phyloP scores from a whole-genome alignment of 2,329 filamentous ascomycete genomes.

The Sporothrix dimorphospora region DNA sequence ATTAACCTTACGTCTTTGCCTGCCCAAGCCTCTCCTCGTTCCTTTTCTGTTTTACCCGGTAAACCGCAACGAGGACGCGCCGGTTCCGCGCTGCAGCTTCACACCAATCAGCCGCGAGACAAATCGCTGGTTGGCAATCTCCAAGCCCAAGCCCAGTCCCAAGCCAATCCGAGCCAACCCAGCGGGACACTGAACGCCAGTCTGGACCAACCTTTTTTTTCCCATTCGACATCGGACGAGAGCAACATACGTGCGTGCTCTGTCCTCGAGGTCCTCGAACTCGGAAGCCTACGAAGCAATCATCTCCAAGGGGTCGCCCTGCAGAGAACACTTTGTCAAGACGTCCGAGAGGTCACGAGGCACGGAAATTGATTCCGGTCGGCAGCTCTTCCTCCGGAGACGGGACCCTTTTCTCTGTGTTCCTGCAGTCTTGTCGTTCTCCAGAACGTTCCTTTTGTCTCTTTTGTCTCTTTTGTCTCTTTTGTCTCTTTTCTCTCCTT shows the following conservation, averaged over 20 bases:
- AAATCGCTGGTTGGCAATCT: neutral
- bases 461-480: neutral
- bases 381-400: neutral
- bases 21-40: neutral
- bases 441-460: neutral
- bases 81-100: conserved; percentile 6
- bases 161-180: neutral
- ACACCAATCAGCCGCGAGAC: neutral
- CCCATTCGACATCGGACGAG: neutral
- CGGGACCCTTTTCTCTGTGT: neutral
- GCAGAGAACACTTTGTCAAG: neutral
- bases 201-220: neutral
- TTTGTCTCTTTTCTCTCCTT: neutral
- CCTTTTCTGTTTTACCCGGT: neutral
- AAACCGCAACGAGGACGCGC: neutral
- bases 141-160: neutral
- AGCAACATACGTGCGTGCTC: neutral
- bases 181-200: neutral
- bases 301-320: too few relatives aligned
- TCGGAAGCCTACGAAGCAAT: neutral
- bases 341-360: neutral
- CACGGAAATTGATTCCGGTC: conserved; percentile 21
- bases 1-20: neutral
- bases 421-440: neutral
- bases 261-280: too few relatives aligned